Base-by-base conservation (phyloP, 2,329 filamentous ascomycete species). In the Paracamarosporium sp. region DNA sequence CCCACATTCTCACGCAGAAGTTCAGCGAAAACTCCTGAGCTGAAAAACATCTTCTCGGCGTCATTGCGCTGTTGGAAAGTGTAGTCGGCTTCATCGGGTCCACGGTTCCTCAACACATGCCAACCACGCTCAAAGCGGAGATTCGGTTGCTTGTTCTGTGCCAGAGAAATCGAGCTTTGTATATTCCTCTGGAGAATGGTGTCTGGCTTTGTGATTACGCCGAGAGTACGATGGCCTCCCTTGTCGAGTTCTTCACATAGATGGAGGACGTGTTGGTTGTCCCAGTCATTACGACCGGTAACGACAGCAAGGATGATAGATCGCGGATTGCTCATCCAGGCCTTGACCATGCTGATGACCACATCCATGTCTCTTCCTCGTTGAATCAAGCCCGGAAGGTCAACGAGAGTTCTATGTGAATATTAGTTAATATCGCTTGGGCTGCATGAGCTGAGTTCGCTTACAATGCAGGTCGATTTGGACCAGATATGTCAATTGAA, bases 131-230 rank as follows among this genome's bases (percentile, higher is more conserved):
- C 64, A 20, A 82, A 70, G 13, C 68, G 63, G 40, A 80, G 70
- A 44, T 80, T 68, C n/a, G n/a, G n/a, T n/a, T n/a, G n/a, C 22
- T 75, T 68, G 60, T 81, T 80, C 51, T 70, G 68, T 0, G 75
- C 76, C 0, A 81, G 57, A 5, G 76, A 66, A 17, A 82, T 60
- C 57, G 78, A 83, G 1, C 59, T 68, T 1, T 55, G 60, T 55
- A 85, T 79, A 5, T 79, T 77, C 0, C 76, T 78, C 0, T 70
- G 51, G 0, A 63, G 65, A 0, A 83, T 68, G 3, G 72, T 68
- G 58, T 87, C 85, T 0, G 83, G 82, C 63, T 87, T 87, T 0
- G 85, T 88, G 53, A 88, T 80, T 54, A 88, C 81, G 0, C 85
- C 83, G 0, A 88, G 70, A 0, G 85, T 88, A 1, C 85, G 80